phyloP scores from a whole-genome alignment of 306 rosid genomes.

The Elaeagnus macrophylla region DNA sequence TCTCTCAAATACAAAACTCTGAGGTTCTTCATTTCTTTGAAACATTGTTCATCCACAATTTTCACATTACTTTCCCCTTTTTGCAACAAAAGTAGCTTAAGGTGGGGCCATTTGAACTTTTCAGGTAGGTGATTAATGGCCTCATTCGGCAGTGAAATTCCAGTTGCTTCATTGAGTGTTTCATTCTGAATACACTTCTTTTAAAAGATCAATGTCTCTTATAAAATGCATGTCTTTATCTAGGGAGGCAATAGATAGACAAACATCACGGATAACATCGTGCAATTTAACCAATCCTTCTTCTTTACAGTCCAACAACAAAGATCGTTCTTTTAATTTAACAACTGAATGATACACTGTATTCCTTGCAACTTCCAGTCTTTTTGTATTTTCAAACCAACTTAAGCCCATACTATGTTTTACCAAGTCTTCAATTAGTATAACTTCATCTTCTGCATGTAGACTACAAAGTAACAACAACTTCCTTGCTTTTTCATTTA shows the following conservation, averaged over 20 bases:
- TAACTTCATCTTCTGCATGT: not conserved
- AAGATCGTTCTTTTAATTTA: constrained; percentile 3
- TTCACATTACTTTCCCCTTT: rapidly evolving
- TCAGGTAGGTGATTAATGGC: not conserved
- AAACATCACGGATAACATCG: constrained; percentile 12
- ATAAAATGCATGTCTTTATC: not conserved
- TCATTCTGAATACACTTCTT: not conserved
- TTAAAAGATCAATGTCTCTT: not conserved
- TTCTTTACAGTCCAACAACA: constrained; percentile 4
- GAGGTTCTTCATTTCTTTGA: not conserved
- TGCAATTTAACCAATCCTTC: constrained; percentile 1
- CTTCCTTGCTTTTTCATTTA: not conserved
- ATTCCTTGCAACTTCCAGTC: constrained; percentile 2
- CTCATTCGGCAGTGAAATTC: not conserved
- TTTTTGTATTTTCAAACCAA: not conserved
- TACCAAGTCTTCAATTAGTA: not conserved
- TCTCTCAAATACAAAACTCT: not conserved
- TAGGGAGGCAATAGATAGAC: not conserved
- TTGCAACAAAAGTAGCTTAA: not conserved
- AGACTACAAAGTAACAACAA: not conserved
- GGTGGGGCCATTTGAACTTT: not conserved
- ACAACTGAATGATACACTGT: constrained; percentile 5
- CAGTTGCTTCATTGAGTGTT: not conserved
- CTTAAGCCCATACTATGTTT: not conserved
- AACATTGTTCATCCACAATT: not conserved